These are phyloP conservation scores for Pharnaceum exiguum DNA, from an alignment of 148 eudicot species.

Conservation along the genomic window DNA sequence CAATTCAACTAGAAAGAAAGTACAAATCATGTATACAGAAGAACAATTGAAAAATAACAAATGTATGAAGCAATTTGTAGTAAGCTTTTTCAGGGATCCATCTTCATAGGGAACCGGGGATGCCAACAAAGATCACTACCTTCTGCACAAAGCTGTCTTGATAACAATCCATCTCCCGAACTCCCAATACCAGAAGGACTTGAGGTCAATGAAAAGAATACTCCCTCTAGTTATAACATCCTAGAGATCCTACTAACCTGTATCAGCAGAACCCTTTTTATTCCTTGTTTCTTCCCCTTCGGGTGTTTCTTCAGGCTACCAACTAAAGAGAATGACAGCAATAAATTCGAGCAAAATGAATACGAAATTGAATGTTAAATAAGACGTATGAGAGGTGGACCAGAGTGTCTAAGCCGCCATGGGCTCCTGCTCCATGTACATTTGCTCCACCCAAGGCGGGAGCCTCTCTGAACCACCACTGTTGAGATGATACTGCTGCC, in stretches of 20 bases:
- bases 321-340: constrained; percentile 4
- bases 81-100: constrained; percentile 4
- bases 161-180: constrained; percentile 32
- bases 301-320: constrained; percentile 13
- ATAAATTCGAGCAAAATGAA: constrained; percentile 2
- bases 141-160: constrained; percentile 20
- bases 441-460: constrained; percentile 68
- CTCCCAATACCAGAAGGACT: constrained; percentile 24
- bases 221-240: constrained; percentile 12
- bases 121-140: constrained; percentile 23
- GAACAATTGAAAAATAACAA: constrained; percentile 5
- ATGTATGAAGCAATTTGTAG: constrained; percentile 23
- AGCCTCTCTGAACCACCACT: constrained; percentile 41
- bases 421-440: constrained; percentile 78
- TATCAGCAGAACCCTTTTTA: constrained; percentile 17
- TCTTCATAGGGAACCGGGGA: constrained; percentile 25
- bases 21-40: background rate
- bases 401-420: constrained; percentile 42
- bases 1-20: background rate
- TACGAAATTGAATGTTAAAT: constrained; percentile 1
- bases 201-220: constrained; percentile 9
- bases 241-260: constrained; percentile 14
- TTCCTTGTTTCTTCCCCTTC: constrained; percentile 3
- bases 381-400: background rate
- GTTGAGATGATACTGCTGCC: constrained; percentile 28